Conservation (phyloP, 2,329 filamentous ascomycete species). For the Monilinia fructicola region DNA sequence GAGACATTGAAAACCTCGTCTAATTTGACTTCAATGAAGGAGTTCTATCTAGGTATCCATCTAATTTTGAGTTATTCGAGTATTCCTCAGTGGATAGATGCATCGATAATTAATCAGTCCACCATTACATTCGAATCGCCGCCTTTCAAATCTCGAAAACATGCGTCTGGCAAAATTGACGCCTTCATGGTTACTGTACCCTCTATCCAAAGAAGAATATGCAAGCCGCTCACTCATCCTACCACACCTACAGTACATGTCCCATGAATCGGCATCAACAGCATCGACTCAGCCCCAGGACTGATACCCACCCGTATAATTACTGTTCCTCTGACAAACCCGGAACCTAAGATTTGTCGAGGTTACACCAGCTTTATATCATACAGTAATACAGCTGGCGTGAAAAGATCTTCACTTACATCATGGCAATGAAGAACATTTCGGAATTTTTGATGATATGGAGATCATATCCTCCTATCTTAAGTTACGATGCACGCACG, state of each 20-base stretch:
- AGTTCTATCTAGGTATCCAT: not conserved
- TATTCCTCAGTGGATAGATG: not conserved
- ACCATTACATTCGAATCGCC: not conserved
- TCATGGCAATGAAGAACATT: not conserved
- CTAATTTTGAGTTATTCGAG: not conserved
- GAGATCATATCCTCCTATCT: constrained; percentile 10
- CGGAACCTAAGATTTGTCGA: constrained; percentile 5
- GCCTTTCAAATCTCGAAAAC: not conserved
- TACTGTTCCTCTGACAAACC: constrained; percentile 2
- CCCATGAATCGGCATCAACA: constrained; percentile 13
- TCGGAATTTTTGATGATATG: constrained; percentile 5
- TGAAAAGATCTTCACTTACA: constrained; percentile 4
- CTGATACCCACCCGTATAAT: constrained; percentile 7
- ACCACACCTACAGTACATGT: constrained; percentile 11
- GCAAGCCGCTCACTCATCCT: constrained; percentile 15
- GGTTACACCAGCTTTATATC: constrained; percentile 14
- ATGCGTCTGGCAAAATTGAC: not conserved
- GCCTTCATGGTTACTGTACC: constrained; percentile 1
- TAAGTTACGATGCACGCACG: not conserved
- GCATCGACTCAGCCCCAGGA: constrained; percentile 22
- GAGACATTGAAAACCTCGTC: constrained; percentile 1
- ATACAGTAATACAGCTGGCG: constrained; percentile 15
- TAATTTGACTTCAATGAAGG: constrained; percentile 5
- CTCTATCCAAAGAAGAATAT: not conserved
- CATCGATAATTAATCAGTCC: not conserved